Evolutionary conservation across 208 protist species (phyloP).

Genomic region (Naegleria gruberi): DNA sequence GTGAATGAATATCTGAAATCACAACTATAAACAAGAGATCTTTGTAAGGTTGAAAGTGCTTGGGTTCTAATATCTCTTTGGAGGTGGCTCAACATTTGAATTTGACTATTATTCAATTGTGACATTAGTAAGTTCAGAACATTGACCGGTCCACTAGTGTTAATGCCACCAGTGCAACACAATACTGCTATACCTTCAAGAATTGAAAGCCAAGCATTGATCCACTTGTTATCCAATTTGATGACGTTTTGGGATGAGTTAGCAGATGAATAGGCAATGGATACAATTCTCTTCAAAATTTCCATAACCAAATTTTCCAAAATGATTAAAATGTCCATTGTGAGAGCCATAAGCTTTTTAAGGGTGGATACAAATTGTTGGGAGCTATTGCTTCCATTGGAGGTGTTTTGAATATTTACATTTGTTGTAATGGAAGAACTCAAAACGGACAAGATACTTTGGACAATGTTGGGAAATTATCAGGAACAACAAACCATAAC

Average conservation of each 20-base stretch:
- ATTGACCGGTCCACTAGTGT: background rate
- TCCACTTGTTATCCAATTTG: background rate
- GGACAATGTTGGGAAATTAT: background rate
- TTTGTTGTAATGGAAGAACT: background rate
- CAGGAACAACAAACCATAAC: background rate
- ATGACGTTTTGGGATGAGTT: background rate
- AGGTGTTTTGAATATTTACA: background rate
- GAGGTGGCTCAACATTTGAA: background rate
- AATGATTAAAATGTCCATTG: background rate
- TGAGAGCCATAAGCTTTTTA: background rate
- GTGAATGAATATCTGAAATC: background rate
- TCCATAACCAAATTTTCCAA: background rate
- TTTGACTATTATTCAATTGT: background rate
- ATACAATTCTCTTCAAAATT: background rate
- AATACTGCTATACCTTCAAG: background rate
- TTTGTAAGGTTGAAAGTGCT: background rate
- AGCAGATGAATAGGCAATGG: background rate
- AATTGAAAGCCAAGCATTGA: background rate
- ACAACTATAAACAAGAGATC: background rate
- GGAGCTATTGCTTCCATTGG: background rate
- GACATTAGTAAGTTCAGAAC: background rate
- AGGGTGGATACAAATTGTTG: background rate
- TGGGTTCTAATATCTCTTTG: background rate
- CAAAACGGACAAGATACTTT: background rate
- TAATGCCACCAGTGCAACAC: background rate